Evolutionary conservation across 2,329 filamentous ascomycete species (phyloP), one percentile per base, ranked within the genome.

Genomic region (Colletotrichum caudatum): DNA sequence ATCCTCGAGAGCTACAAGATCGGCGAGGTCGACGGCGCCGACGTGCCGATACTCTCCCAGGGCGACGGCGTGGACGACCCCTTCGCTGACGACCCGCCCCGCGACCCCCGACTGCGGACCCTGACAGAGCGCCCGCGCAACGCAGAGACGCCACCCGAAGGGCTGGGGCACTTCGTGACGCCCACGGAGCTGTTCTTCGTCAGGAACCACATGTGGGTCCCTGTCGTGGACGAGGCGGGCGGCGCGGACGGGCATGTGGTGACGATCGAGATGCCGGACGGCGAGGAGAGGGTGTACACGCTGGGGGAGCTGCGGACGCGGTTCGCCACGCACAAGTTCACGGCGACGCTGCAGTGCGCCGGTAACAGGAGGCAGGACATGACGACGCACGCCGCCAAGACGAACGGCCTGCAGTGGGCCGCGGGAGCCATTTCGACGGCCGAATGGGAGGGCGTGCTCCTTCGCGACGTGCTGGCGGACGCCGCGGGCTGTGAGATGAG

Each of bases 181-280:
- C 81, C 82, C 4, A 81, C 80, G 16, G 76, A 81, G 59, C 74
- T 82, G 16, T 85, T 85, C 76, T 86, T 84, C 73, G 83, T 86
- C 9, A 80, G 84, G 39, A 84, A 86, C 72, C 84, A 86, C 76
- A 82, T 85, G 75, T 85, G 84, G 83, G 84, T 85, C 20, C 84
- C 84, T 0, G 76, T 79, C 7, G 72, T 82, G 1, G 76, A 78
- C 29, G 76, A 79, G 50, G 37, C 78, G 4, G 78, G 80, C 7
- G 61, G 16, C 18, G 41, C 78, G 7, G 78, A 80, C 11, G 61
- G 78, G 3, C 81, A 85, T 66, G 76, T 73, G 20, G 76, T 86
- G 62, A 81, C 79, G 5, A 78, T 85, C 51, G 84, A 85, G 75
- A 77, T 85, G 6, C 80, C 79, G 5, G 79, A 84, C 67, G 84